Conservation (phyloP, 1,284 basidiomycete species). For the Ceratobasidium sp. region DNA sequence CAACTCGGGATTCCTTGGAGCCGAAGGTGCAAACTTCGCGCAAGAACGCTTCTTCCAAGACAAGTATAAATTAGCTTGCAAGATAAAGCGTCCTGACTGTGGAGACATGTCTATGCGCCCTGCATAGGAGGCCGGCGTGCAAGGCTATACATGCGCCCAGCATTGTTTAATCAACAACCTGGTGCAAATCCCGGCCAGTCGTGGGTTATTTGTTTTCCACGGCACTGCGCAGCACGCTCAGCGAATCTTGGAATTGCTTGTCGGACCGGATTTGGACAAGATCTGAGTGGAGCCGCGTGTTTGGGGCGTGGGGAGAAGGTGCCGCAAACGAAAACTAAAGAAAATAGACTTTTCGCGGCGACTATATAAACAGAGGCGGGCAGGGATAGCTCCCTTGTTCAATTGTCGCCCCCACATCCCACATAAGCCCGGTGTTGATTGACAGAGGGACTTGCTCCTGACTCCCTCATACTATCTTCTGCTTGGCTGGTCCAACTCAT, state of each 20-base stretch:
- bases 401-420: not conserved
- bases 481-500: slow-evolving; percentile 22
- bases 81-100: no score
- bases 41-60: no score
- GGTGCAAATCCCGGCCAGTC: no score
- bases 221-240: slow-evolving; percentile 8
- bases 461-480: not conserved
- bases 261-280: not conserved
- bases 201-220: no score
- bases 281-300: slow-evolving; percentile 8
- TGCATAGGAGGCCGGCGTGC: no score
- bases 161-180: no score
- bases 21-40: no score
- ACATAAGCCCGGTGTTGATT: not conserved
- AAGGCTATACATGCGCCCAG: no score
- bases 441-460: not conserved
- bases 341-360: slow-evolving; percentile 10
- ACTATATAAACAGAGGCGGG: no score
- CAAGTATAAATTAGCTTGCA: no score
- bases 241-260: not conserved
- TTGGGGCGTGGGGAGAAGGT: not conserved
- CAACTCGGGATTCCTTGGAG: no score
- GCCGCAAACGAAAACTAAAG: slow-evolving; percentile 19
- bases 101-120: no score
- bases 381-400: not conserved